These are phyloP conservation scores for Circinella minor DNA, from an alignment of 371 early-diverging fungal genomes.

Conservation along the genomic window DNA sequence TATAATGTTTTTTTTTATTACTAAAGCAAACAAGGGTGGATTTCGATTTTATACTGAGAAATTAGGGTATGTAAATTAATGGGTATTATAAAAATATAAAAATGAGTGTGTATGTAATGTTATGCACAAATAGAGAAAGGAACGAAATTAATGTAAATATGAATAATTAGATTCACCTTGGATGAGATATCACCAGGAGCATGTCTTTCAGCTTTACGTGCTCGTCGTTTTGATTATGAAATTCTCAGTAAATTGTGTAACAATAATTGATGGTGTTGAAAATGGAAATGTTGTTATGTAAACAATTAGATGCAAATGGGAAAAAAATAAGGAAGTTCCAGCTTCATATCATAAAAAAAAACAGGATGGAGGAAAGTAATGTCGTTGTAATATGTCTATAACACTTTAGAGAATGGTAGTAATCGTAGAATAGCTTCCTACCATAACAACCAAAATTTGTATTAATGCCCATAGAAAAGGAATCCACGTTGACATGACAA, in stretches of 20 bases:
- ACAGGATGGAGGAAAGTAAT: neutral
- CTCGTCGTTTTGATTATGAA: slow-evolving; percentile 64
- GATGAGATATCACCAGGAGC: slow-evolving; percentile 68
- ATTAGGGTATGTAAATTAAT: slow-evolving; percentile 43
- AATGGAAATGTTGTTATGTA: slow-evolving; percentile 6
- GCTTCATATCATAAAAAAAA: neutral
- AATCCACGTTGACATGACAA: slow-evolving; percentile 74
- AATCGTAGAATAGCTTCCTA: slow-evolving; percentile 68
- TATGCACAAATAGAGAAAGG: neutral
- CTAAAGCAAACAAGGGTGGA: slow-evolving; percentile 51
- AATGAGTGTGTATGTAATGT: neutral
- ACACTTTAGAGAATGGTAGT: slow-evolving; percentile 56
- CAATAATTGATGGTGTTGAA: neutral
- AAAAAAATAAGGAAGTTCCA: neutral
- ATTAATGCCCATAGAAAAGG: slow-evolving; percentile 74
- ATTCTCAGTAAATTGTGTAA: slow-evolving; percentile 54
- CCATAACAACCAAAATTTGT: slow-evolving; percentile 63
- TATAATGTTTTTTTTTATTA: neutral
- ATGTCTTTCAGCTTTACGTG: slow-evolving; percentile 50
- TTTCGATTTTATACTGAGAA: slow-evolving; percentile 60
- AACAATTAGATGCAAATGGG: slow-evolving; percentile 7
- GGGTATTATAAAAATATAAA: neutral
- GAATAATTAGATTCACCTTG: slow-evolving; percentile 46
- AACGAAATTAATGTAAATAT: neutral
- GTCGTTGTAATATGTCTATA: too few relatives aligned